These are phyloP conservation scores for Paspalum notatum DNA, from an alignment of 176 grass and related monocot genomes.

Conservation along the genomic window DNA sequence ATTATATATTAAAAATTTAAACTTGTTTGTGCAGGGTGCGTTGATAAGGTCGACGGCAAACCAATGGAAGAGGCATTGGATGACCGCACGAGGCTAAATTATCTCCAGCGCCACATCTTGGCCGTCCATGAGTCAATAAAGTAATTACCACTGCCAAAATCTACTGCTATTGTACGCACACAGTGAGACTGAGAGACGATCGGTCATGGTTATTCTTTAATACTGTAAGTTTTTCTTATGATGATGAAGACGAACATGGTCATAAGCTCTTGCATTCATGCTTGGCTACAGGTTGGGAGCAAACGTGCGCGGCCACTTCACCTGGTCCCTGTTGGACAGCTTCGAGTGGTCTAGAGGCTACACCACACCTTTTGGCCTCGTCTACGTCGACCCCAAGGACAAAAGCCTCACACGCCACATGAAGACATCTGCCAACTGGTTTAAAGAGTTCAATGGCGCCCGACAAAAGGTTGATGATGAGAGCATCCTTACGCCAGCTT, in stretches of 20 bases:
- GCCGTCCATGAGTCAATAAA: background rate
- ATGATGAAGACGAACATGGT: no score
- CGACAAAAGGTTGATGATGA: background rate
- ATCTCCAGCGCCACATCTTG: conserved; percentile 27
- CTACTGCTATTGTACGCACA: no score
- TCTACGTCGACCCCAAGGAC: conserved; percentile 42
- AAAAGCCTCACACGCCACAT: conserved; percentile 14
- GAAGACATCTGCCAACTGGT: conserved; percentile 45
- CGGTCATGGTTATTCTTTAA: no score
- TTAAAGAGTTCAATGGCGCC: conserved; percentile 20
- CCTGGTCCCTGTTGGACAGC: conserved; percentile 46
- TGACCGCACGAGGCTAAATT: background rate
- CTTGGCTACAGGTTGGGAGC: conserved; percentile 26
- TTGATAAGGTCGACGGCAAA: background rate
- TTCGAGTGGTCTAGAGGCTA: conserved; percentile 48
- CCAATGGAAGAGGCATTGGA: background rate
- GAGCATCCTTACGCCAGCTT: background rate
- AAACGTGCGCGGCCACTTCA: conserved; percentile 39
- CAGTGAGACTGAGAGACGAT: no score
- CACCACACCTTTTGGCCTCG: conserved; percentile 27
- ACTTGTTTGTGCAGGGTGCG: background rate
- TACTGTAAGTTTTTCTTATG: no score
- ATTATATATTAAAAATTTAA: no score
- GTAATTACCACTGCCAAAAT: no score
- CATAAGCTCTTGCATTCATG: no score